phyloP scores from a whole-genome alignment of 257 asterid species.

The Solanum etuberosum region DNA sequence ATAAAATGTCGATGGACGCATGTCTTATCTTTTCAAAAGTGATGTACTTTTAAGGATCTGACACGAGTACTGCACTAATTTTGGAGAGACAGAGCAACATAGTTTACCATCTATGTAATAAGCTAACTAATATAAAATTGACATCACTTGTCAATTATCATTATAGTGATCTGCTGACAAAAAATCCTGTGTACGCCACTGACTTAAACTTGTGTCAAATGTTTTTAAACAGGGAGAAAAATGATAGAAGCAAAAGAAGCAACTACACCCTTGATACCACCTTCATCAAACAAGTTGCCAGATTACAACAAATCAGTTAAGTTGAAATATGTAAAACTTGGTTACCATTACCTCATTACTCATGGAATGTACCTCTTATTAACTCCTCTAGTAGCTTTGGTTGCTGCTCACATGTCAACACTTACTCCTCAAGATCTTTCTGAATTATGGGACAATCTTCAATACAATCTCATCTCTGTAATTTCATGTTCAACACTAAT shows the following conservation, averaged over 20 bases:
- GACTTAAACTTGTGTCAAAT: not conserved
- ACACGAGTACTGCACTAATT: not conserved
- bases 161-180: not conserved
- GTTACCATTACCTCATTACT: conserved; percentile 24
- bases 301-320: conserved; percentile 26
- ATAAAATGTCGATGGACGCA: not conserved
- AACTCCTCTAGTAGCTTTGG: conserved; percentile 8
- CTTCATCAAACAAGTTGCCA: conserved; percentile 22
- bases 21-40: not conserved
- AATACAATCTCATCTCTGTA: conserved; percentile 19
- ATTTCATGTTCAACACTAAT: conserved; percentile 17
- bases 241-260: conserved; percentile 19
- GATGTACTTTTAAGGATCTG: not conserved
- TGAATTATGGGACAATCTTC: conserved; percentile 27
- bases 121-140: not conserved
- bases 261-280: conserved; percentile 11
- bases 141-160: not conserved
- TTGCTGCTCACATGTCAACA: conserved; percentile 28
- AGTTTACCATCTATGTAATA: not conserved
- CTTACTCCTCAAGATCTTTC: conserved; percentile 12
- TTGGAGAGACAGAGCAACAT: not conserved
- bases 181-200: not conserved
- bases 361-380: conserved; percentile 26
- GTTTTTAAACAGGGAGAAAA: conserved; percentile 7
- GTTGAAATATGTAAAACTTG: conserved; percentile 28